phyloP scores from a whole-genome alignment of 2,329 filamentous ascomycete genomes.

The Bertia moriformis region DNA sequence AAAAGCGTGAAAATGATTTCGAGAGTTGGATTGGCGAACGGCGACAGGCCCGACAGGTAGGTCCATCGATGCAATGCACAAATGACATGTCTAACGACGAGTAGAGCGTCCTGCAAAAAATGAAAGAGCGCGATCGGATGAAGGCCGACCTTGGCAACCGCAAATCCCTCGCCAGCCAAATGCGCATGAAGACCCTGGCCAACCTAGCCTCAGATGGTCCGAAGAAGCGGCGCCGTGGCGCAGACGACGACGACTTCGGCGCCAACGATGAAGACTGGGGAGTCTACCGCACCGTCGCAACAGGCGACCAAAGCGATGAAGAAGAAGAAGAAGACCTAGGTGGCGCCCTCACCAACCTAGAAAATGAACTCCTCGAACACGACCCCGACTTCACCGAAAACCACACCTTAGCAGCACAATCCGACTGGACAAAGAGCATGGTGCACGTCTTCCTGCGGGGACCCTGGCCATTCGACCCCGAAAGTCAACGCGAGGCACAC shows the following conservation, averaged over 20 bases:
- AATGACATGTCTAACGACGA: not conserved
- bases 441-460: constrained; percentile 83
- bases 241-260: constrained; percentile 90
- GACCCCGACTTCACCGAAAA: constrained; percentile 85
- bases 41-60: constrained; percentile 51
- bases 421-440: constrained; percentile 85
- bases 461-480: constrained; percentile 69
- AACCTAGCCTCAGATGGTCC: constrained; percentile 86
- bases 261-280: constrained; percentile 97
- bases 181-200: constrained; percentile 95
- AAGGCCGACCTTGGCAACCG: constrained; percentile 92
- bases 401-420: constrained; percentile 79
- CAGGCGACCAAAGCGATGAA: constrained; percentile 53
- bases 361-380: constrained; percentile 71
- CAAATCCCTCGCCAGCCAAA: constrained; percentile 88
- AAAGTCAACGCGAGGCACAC: constrained; percentile 64
- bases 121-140: constrained; percentile 84
- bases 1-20: constrained; percentile 70
- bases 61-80: not conserved
- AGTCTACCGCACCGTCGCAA: constrained; percentile 84
- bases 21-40: constrained; percentile 79
- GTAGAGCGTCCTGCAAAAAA: constrained; percentile 49
- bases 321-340: constrained; percentile 83
- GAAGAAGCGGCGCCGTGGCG: constrained; percentile 66
- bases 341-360: constrained; percentile 58